phyloP scores from a whole-genome alignment of 306 rosid species.

The Gynostemma pentaphyllum region DNA sequence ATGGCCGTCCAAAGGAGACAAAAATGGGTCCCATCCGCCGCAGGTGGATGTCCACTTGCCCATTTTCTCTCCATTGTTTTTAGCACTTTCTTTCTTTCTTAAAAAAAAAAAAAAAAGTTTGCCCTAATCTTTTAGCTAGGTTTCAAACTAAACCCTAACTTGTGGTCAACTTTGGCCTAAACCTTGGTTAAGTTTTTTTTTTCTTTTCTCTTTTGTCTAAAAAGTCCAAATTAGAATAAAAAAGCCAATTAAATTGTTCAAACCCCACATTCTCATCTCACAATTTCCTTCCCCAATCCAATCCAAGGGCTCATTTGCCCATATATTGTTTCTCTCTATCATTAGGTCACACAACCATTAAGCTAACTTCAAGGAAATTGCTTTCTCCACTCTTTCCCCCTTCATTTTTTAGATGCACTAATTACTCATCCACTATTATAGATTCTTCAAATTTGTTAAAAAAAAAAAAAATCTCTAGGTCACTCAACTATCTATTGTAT shows the following conservation, averaged over 20 bases:
- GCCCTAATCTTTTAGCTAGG: background rate
- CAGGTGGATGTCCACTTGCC: conserved; percentile 57
- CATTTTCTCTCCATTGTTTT: conserved; percentile 29
- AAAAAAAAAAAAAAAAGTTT: background rate
- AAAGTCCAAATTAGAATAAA: background rate
- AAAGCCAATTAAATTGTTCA: background rate
- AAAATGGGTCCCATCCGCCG: conserved; percentile 55
- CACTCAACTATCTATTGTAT: too few species aligned
- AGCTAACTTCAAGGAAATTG: too few species aligned
- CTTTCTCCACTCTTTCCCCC: too few species aligned
- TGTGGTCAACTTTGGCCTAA: background rate
- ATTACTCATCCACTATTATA: too few species aligned
- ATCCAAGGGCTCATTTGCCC: too few species aligned
- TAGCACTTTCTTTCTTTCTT: background rate
- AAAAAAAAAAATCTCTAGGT: too few species aligned
- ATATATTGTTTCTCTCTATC: too few species aligned
- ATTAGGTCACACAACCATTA: too few species aligned
- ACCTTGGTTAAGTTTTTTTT: conserved; percentile 9
- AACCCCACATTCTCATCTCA: too few species aligned
- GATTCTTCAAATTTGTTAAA: too few species aligned
- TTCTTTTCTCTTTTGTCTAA: background rate
- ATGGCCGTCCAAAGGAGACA: conserved; percentile 39
- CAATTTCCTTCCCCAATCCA: too few species aligned
- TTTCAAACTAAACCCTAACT: conserved; percentile 1
- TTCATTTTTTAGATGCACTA: too few species aligned